phyloP scores from a whole-genome alignment of 2,329 filamentous ascomycete genomes.

The Paecilomyces formosus region DNA sequence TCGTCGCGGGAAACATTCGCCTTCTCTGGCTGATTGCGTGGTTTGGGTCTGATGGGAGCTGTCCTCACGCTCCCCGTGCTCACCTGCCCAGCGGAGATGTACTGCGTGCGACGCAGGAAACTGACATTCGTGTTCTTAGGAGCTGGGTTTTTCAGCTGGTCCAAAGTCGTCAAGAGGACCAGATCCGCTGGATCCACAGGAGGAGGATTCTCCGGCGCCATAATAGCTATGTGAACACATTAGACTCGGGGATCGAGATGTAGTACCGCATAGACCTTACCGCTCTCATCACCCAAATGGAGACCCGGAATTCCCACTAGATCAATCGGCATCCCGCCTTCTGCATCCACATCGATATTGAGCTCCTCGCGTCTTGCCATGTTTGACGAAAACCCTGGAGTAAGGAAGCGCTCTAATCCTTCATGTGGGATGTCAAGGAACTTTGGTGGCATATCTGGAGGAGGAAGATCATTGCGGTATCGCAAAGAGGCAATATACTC shows the following conservation, averaged over 20 bases:
- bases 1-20: constrained; percentile 43
- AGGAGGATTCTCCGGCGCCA: constrained; percentile 64
- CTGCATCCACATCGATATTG: constrained; percentile 95
- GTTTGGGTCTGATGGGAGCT: constrained; percentile 16
- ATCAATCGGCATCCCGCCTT: constrained; percentile 95
- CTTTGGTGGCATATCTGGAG: constrained; percentile 90
- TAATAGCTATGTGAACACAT: constrained; percentile 57
- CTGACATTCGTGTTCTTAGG: constrained; percentile 71
- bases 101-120: constrained; percentile 92
- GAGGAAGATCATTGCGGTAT: constrained; percentile 92
- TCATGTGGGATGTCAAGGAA: constrained; percentile 94
- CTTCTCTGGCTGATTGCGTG: constrained; percentile 19
- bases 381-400: constrained; percentile 79
- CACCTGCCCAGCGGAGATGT: constrained; percentile 53
- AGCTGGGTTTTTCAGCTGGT: constrained; percentile 77
- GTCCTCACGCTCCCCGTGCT: constrained; percentile 24
- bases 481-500: constrained; percentile 95
- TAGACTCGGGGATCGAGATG: constrained; percentile 6
- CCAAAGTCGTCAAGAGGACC: constrained; percentile 71
- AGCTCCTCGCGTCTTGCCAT: constrained; percentile 85
- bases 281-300: constrained; percentile 90
- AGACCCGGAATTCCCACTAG: constrained; percentile 90
- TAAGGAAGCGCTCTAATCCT: constrained; percentile 84
- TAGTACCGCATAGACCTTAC: constrained; percentile 44
- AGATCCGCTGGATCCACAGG: constrained; percentile 76